These are phyloP conservation scores for Colletotrichum caudatum DNA, from an alignment of 2,329 filamentous ascomycete genomes.

Conservation along the genomic window DNA sequence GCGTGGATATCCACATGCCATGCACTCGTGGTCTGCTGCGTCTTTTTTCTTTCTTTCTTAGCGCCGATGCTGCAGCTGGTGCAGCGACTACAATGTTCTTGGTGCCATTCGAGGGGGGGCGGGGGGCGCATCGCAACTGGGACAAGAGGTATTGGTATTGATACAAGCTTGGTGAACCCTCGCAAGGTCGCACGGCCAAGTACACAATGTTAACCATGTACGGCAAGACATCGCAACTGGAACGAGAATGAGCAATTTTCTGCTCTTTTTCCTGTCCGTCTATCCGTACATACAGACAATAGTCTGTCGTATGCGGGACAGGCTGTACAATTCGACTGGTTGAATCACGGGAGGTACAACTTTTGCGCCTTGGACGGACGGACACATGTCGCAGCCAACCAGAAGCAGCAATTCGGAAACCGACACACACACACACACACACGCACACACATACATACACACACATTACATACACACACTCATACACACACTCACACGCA, in stretches of 20 bases:
- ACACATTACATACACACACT: no score
- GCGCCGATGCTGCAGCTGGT: background rate
- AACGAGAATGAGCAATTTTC: background rate
- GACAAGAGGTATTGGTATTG: background rate
- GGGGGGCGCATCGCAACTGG: slow-evolving; percentile 5
- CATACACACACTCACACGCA: no score
- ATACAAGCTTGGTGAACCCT: no score
- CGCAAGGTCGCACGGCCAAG: no score
- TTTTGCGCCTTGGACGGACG: background rate
- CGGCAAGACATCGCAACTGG: background rate
- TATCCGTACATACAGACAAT: background rate
- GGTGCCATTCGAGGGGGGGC: slow-evolving; percentile 11
- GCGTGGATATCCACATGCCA: background rate
- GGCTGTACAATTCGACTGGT: no score
- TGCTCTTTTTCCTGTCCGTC: background rate
- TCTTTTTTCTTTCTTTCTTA: background rate
- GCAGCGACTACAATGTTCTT: slow-evolving; percentile 1
- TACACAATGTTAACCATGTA: no score
- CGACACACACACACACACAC: background rate
- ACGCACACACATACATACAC: background rate
- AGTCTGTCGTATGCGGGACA: background rate
- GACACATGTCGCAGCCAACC: no score
- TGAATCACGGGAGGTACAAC: background rate
- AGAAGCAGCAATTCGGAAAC: background rate
- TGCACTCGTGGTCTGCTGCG: slow-evolving; percentile 4